Evolutionary conservation across 345 rosid species (phyloP).

Genomic region (Syzygium oleosum): DNA sequence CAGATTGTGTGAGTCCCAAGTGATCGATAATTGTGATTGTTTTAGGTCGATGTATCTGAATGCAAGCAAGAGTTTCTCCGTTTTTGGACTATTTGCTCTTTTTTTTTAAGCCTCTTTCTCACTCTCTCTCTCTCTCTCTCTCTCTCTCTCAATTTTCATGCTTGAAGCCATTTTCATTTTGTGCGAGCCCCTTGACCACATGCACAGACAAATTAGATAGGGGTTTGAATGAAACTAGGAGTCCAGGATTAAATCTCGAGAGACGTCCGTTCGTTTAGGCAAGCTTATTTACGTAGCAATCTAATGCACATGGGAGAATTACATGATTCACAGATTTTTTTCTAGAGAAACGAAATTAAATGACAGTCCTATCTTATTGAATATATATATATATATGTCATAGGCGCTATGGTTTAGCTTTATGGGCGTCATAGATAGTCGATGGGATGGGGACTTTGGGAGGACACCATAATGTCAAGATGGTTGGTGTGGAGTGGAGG

Average conservation of each 20-base stretch:
- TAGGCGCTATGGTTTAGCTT: neutral
- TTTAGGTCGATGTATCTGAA: no score
- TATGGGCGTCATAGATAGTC: neutral
- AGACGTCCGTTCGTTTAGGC: no score
- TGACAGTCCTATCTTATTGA: neutral
- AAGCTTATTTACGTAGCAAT: neutral
- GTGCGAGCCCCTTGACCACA: no score
- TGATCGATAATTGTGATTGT: neutral
- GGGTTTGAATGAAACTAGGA: no score
- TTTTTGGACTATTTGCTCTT: no score
- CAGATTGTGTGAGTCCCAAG: neutral
- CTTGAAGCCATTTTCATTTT: no score
- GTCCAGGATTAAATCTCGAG: no score
- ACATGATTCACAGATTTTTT: neutral
- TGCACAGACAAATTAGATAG: no score
- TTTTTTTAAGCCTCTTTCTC: no score
- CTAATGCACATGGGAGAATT: neutral
- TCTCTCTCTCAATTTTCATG: no score
- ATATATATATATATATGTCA: neutral
- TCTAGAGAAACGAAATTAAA: neutral
- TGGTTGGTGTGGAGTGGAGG: neutral
- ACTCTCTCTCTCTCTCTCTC: no score
- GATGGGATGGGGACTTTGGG: neutral
- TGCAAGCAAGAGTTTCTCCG: no score
- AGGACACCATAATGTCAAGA: neutral